Percentiles rank a stretch among this genome's conserved stretches.
Conservation (phyloP, 345 rosid species). For the Balakata baccata region DNA sequence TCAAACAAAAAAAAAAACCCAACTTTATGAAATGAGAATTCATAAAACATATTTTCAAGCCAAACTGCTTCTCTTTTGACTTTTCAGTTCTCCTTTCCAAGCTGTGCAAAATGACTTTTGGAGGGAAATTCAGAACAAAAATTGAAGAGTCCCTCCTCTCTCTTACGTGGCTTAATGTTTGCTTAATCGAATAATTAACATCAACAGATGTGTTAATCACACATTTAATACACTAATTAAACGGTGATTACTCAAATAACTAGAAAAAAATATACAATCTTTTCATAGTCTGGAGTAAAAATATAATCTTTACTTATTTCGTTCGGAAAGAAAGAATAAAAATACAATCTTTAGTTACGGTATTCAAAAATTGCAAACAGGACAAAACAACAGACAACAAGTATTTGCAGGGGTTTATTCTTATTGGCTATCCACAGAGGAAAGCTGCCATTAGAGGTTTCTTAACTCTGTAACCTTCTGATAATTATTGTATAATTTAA, state of each 20-base stretch:
- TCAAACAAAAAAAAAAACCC: neutral
- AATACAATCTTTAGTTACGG: neutral
- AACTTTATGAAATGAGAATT: neutral
- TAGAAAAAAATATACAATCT: neutral
- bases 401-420: neutral
- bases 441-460: constrained; percentile 10
- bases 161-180: neutral
- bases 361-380: neutral
- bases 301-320: no score
- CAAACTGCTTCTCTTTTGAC: constrained; percentile 23
- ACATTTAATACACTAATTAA: neutral
- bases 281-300: no score
- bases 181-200: neutral
- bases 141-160: neutral
- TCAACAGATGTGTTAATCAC: neutral
- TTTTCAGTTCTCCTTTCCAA: constrained; percentile 9
- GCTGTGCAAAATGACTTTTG: constrained; percentile 24
- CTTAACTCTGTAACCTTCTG: constrained; percentile 5
- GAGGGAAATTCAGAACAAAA: constrained; percentile 25
- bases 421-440: neutral
- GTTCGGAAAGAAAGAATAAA: neutral
- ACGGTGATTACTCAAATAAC: neutral
- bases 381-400: constrained; percentile 14
- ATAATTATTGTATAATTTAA: neutral
- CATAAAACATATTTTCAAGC: neutral